Percentiles rank a stretch among this genome's conserved stretches.
phyloP scores from a whole-genome alignment of 176 grass and related monocot species.

The Carex littledalei region DNA sequence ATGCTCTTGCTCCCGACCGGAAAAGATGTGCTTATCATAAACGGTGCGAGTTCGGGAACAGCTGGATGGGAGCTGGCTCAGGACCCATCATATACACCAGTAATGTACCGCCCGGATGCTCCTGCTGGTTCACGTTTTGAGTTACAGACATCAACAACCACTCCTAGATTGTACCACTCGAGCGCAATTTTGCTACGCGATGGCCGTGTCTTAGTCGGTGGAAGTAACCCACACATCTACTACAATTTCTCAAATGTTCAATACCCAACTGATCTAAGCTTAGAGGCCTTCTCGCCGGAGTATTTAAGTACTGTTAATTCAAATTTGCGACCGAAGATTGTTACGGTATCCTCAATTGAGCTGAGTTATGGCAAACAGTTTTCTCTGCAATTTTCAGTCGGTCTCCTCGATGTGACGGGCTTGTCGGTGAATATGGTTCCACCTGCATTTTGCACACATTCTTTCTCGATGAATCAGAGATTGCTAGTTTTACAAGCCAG shows the following conservation, averaged over 20 bases:
- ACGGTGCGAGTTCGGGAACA: constrained; percentile 53
- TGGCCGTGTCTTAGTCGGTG: constrained; percentile 64
- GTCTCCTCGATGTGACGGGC: background rate
- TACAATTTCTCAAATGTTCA: constrained; percentile 64
- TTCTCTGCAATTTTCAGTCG: constrained; percentile 37
- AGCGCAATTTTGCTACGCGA: constrained; percentile 52
- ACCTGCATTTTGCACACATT: constrained; percentile 79
- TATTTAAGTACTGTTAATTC: constrained; percentile 48
- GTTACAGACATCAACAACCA: constrained; percentile 34
- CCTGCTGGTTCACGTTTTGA: constrained; percentile 34
- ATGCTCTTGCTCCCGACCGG: constrained; percentile 70
- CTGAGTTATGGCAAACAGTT: constrained; percentile 34
- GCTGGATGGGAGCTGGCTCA: constrained; percentile 59
- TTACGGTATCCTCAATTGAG: constrained; percentile 18
- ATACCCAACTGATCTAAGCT: constrained; percentile 78
- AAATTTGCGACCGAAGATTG: constrained; percentile 35
- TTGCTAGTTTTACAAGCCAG: constrained; percentile 37
- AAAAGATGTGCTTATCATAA: constrained; percentile 56
- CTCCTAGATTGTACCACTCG: constrained; percentile 65
- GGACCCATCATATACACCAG: constrained; percentile 32
- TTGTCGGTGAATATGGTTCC: constrained; percentile 52
- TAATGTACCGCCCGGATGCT: constrained; percentile 41
- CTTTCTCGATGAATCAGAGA: constrained; percentile 82
- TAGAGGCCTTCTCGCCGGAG: constrained; percentile 69
- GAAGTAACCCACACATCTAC: constrained; percentile 69